Conservation (phyloP, 805 yeast genomes). For the Yarrowia porcina region DNA sequence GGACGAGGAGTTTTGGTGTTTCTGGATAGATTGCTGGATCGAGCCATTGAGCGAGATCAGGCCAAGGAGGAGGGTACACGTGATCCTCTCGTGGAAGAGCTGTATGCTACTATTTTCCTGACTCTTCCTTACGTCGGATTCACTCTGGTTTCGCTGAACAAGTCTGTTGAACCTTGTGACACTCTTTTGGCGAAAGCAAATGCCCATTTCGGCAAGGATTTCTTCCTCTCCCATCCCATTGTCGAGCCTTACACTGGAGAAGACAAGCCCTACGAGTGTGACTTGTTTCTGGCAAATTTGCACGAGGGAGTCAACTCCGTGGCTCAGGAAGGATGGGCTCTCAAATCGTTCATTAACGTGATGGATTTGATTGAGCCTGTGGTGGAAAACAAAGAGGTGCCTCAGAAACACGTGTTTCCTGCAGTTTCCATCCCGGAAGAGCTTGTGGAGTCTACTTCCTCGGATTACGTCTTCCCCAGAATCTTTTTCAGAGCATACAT, state of each 20-base stretch:
- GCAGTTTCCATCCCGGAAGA: conserved; percentile 36
- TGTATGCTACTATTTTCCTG: conserved; percentile 58
- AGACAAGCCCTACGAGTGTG: neutral
- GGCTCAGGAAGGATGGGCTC: conserved; percentile 31
- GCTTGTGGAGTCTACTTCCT: neutral
- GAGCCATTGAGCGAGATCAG: conserved; percentile 56
- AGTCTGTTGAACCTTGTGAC: neutral
- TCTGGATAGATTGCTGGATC: conserved; percentile 51
- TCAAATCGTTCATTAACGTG: conserved; percentile 31
- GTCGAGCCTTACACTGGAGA: conserved; percentile 23
- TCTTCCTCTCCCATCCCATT: neutral
- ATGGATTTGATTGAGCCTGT: conserved; percentile 24
- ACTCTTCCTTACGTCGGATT: conserved; percentile 50
- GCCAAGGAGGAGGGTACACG: conserved; percentile 33
- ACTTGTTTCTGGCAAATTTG: neutral
- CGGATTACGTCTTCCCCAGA: conserved; percentile 56
- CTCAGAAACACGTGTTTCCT: conserved; percentile 36
- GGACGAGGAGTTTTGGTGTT: conserved; percentile 50
- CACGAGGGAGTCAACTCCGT: neutral
- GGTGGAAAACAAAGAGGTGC: neutral
- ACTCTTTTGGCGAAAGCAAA: neutral
- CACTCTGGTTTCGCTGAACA: neutral
- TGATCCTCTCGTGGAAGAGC: conserved; percentile 60
- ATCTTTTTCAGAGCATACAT: conserved; percentile 58
- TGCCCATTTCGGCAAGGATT: neutral